Conservation (phyloP, 192 early-diverging fungal genomes). For the Umbelopsis ramanniana region DNA sequence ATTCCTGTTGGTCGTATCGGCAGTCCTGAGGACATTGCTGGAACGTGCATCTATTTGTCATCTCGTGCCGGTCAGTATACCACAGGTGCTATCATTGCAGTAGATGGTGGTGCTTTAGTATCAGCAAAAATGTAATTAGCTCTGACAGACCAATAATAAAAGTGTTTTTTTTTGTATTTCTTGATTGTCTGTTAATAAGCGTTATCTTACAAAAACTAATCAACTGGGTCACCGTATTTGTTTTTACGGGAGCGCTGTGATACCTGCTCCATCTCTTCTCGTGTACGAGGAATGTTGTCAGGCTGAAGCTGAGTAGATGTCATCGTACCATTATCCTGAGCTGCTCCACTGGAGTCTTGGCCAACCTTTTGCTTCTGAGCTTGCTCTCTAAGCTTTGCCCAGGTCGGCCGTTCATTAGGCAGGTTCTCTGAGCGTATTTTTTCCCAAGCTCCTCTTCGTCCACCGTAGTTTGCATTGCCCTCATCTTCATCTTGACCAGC, state of each 20-base stretch:
- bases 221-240: constrained; percentile 6
- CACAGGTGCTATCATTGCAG: constrained; percentile 79
- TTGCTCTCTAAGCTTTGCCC: constrained; percentile 32
- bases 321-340: constrained; percentile 8
- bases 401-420: constrained; percentile 29
- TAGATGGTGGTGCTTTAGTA: constrained; percentile 77
- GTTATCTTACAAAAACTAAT: constrained; percentile 11
- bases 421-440: constrained; percentile 33
- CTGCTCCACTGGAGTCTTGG: background rate
- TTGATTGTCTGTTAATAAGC: background rate
- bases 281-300: constrained; percentile 39
- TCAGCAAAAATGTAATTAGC: constrained; percentile 45
- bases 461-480: background rate
- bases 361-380: constrained; percentile 25
- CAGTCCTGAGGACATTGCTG: constrained; percentile 83
- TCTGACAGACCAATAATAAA: background rate
- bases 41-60: constrained; percentile 78
- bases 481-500: background rate
- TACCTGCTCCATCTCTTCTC: constrained; percentile 36
- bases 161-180: background rate
- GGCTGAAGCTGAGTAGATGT: constrained; percentile 11
- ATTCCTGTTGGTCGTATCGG: constrained; percentile 84
- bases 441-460: constrained; percentile 33
- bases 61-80: constrained; percentile 77
- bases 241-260: constrained; percentile 1